Evolutionary conservation across 2,329 filamentous ascomycete species (phyloP), one percentile per base, ranked within the genome.

Genomic region (Scopulariopsis brevicaulis): DNA sequence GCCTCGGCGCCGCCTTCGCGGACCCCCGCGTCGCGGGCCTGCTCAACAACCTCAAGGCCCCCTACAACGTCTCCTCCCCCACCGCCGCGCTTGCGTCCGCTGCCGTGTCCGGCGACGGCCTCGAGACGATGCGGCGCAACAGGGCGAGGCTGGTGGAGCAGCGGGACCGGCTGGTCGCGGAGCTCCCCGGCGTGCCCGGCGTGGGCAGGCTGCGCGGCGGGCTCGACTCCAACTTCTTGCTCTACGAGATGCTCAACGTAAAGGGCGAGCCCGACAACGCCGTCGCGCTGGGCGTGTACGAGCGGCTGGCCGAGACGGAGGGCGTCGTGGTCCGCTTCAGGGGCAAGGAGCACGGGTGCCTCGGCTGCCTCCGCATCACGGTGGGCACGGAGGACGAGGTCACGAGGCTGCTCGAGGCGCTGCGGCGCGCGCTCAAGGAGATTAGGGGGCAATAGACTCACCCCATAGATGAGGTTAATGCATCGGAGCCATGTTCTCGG

Each of bases 271-370:
- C 94, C 1, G 88, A 90, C 67, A 99, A 96, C 64, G 76, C 77
- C 54, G 81, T 82, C 1, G 94, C 94, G 18, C 70, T 92, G 65
- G 83, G 82, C 12, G 87, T 93, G 8, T 99, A 99, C 70, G 85
- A 95, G 73, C 78, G 77, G 34, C 77, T 99, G 65, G 94, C 94
- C 0, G 90, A 96, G 77, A 81, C 84, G 48, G 86, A 84, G 68
- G 91, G 93, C 1, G 93, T 99, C 0, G 92, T 99, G 7, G 93
- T 97, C 4, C 79, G 94, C 57, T 99, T 97, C 72, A 80, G 94
- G 64, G 94, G 94, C 54, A 95, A 92, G 74, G 94, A 99, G 76
- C 78, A 88, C 63, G 93, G 92, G 4, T 99, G 94, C 69, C 71
- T 86, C 50, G 94, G 93, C 0, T 96, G 93, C 67, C 73, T 99